Evolutionary conservation across 208 protist genomes (phyloP).

Genomic region (Trypanosoma mega): DNA sequence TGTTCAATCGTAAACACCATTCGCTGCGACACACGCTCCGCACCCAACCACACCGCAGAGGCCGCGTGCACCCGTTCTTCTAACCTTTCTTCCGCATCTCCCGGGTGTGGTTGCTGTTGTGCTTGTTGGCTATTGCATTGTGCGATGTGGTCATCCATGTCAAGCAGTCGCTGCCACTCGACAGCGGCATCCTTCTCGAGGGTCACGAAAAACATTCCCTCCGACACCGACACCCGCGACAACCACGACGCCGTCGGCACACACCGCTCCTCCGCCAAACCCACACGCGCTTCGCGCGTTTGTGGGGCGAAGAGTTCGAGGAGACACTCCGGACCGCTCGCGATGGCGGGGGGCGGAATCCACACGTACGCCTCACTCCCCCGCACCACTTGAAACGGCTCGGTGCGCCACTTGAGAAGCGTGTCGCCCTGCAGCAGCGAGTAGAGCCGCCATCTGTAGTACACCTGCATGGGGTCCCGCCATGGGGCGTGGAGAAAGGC

Average conservation of each 20-base stretch:
- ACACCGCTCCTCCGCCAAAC: neutral
- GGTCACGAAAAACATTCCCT: conserved; percentile 42
- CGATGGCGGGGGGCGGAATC: conserved; percentile 58
- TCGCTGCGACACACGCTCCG: conserved; percentile 40
- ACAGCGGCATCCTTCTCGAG: conserved; percentile 13
- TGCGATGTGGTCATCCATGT: conserved; percentile 9
- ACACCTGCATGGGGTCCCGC: conserved; percentile 57
- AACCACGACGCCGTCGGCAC: conserved; percentile 44
- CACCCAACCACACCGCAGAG: conserved; percentile 20
- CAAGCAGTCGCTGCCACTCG: conserved; percentile 25
- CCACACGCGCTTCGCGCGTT: too few relatives aligned
- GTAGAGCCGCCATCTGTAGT: conserved; percentile 89
- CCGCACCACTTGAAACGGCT: conserved; percentile 76
- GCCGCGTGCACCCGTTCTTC: conserved; percentile 14
- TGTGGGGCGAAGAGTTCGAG: conserved; percentile 7
- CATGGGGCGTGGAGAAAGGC: conserved; percentile 52
- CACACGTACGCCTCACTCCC: conserved; percentile 52
- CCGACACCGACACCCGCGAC: conserved; percentile 40
- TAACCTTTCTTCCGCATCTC: neutral
- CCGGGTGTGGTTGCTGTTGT: neutral
- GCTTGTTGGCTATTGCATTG: neutral
- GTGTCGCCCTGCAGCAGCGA: conserved; percentile 79
- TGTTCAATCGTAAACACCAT: conserved; percentile 79
- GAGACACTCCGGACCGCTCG: conserved; percentile 47
- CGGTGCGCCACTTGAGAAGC: conserved; percentile 58